Evolutionary conservation across 257 asterid genomes (phyloP).

Genomic region (Eucommia ulmoides): DNA sequence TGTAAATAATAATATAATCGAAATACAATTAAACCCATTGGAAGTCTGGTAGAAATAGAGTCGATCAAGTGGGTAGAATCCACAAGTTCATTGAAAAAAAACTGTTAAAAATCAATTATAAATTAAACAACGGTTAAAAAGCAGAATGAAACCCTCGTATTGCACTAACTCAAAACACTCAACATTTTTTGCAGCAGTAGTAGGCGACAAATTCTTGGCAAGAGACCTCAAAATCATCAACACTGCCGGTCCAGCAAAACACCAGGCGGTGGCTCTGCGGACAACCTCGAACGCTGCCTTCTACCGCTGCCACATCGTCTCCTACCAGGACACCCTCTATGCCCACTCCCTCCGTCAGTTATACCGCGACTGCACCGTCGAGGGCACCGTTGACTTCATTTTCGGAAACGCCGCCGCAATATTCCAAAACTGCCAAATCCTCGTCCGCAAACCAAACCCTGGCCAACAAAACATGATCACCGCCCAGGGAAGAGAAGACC

Average conservation of each 20-base stretch:
- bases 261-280: conserved; percentile 67
- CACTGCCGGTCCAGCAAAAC: conserved; percentile 54
- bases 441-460: conserved; percentile 34
- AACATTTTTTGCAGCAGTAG: conserved; percentile 48
- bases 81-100: no score
- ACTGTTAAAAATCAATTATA: no score
- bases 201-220: conserved; percentile 67
- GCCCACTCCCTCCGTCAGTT: conserved; percentile 68
- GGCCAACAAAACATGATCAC: conserved; percentile 70
- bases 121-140: no score
- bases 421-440: conserved; percentile 45
- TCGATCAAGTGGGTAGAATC: no score
- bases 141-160: no score
- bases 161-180: no score
- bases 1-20: no score
- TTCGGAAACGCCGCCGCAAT: conserved; percentile 82
- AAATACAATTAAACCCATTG: no score
- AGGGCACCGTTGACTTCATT: conserved; percentile 58
- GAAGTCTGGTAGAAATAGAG: no score
- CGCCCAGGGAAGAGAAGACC: conserved; percentile 65
- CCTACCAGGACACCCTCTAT: conserved; percentile 59
- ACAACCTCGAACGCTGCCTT: conserved; percentile 59
- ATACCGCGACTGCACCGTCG: conserved; percentile 40
- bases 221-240: conserved; percentile 36
- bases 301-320: conserved; percentile 37